These are phyloP conservation scores for Xerocomellus intermedius DNA, from an alignment of 768 basidiomycete species.

Conservation along the genomic window DNA sequence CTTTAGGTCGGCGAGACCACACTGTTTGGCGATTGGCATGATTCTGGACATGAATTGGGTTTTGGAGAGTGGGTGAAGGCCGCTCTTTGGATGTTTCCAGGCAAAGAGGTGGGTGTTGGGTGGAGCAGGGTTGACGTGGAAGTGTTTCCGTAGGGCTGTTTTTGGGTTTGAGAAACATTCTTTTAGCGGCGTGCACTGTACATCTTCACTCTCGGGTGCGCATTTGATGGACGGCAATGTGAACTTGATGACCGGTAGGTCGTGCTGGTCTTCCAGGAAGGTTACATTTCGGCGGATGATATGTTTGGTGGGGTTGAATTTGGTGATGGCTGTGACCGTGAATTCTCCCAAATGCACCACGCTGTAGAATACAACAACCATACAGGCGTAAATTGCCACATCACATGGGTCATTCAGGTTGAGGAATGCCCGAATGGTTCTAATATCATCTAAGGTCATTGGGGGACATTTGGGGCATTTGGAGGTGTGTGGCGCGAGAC, in stretches of 20 bases:
- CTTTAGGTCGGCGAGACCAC: no score
- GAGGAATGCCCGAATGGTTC: no score
- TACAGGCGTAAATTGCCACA: background rate
- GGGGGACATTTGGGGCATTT: background rate
- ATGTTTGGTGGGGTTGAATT: background rate
- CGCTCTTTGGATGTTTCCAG: no score
- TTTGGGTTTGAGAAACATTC: no score
- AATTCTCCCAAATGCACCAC: background rate
- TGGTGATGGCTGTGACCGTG: background rate
- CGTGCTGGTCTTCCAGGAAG: background rate
- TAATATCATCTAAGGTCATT: background rate
- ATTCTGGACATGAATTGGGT: no score
- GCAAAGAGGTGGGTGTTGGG: no score
- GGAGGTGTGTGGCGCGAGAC: accelerated
- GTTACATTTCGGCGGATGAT: background rate
- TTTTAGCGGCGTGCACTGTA: background rate
- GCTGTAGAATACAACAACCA: background rate
- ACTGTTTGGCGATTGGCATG: no score
- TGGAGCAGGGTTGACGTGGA: no score
- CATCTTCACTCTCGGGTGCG: background rate
- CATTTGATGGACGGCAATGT: background rate
- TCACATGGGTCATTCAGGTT: background rate
- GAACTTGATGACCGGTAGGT: background rate
- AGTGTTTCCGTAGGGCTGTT: no score
- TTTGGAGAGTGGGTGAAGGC: no score